Percentiles rank a stretch among this genome's conserved stretches.
Evolutionary conservation across 306 rosid species (phyloP).

Genomic region (Ormosia emarginata): DNA sequence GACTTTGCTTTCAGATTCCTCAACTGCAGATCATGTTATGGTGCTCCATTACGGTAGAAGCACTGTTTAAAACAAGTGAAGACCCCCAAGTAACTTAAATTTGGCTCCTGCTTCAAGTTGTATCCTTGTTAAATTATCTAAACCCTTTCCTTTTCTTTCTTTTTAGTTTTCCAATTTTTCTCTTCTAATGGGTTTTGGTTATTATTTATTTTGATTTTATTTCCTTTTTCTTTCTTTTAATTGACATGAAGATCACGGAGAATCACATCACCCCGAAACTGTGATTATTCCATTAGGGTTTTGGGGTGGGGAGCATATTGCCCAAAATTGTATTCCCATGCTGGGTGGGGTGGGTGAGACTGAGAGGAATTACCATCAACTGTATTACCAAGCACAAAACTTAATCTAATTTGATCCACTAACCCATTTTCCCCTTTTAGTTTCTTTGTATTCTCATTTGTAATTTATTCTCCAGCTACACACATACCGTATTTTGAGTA

Average conservation of each 20-base stretch:
- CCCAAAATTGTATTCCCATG: conserved; percentile 38
- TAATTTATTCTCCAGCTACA: not conserved
- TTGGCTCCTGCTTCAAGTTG: not conserved
- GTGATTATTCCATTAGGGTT: conserved; percentile 31
- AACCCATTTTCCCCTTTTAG: conserved; percentile 18
- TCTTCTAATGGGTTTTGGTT: conserved; percentile 27
- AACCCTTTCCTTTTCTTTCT: not conserved
- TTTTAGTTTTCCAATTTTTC: conserved; percentile 10
- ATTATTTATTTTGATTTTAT: conserved; percentile 24
- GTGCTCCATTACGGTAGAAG: conserved; percentile 72
- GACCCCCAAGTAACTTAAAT: conserved; percentile 7
- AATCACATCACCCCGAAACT: conserved; percentile 26
- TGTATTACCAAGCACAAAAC: conserved; percentile 24
- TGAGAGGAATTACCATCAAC: conserved; percentile 20
- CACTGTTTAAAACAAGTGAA: conserved; percentile 3
- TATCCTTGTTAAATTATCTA: conserved; percentile 52
- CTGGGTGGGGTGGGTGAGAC: conserved; percentile 15
- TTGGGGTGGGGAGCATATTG: conserved; percentile 27
- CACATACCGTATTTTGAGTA: not conserved
- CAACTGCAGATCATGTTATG: conserved; percentile 82
- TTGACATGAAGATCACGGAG: conserved; percentile 36
- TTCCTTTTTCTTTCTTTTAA: conserved; percentile 8
- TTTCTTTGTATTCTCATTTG: not conserved
- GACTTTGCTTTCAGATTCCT: conserved; percentile 69
- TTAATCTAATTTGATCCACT: conserved; percentile 34